These are phyloP conservation scores for Lipomyces yarrowii DNA, from an alignment of 1,139 yeast genomes.

Conservation along the genomic window DNA sequence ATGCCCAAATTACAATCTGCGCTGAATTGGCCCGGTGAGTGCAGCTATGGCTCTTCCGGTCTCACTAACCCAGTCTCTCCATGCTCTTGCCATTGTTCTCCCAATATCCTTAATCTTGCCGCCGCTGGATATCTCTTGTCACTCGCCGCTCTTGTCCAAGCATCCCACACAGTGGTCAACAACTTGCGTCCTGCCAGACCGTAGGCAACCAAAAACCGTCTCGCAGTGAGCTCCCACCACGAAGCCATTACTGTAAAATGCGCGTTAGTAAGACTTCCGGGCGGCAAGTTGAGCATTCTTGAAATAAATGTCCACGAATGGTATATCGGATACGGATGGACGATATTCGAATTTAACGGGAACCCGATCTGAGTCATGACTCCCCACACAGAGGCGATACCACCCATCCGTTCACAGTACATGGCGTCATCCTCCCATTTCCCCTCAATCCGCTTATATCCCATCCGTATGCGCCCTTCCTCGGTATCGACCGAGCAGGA, in stretches of 20 bases:
- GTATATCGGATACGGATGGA: slow-evolving; percentile 57
- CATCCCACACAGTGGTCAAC: slow-evolving; percentile 49
- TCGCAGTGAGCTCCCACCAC: slow-evolving; percentile 92
- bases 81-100: slow-evolving; percentile 68
- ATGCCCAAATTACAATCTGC: background rate
- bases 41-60: slow-evolving; percentile 15
- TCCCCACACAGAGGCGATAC: slow-evolving; percentile 79
- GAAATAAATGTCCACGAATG: slow-evolving; percentile 73
- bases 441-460: slow-evolving; percentile 69
- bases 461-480: slow-evolving; percentile 82
- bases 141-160: slow-evolving; percentile 55
- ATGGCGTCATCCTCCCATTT: slow-evolving; percentile 42
- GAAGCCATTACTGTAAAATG: slow-evolving; percentile 74
- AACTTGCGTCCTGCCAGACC: slow-evolving; percentile 73
- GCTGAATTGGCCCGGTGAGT: background rate
- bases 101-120: slow-evolving; percentile 68
- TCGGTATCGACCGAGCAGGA: slow-evolving; percentile 62
- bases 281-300: slow-evolving; percentile 58
- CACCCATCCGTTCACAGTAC: slow-evolving; percentile 84
- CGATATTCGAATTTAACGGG: slow-evolving; percentile 38
- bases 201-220: slow-evolving; percentile 56
- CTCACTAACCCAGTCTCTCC: slow-evolving; percentile 47
- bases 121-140: slow-evolving; percentile 70
- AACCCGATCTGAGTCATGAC: slow-evolving; percentile 56
- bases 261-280: slow-evolving; percentile 56